These are phyloP conservation scores for Eucalyptus polybractea DNA, from an alignment of 345 rosid genomes.

Conservation along the genomic window DNA sequence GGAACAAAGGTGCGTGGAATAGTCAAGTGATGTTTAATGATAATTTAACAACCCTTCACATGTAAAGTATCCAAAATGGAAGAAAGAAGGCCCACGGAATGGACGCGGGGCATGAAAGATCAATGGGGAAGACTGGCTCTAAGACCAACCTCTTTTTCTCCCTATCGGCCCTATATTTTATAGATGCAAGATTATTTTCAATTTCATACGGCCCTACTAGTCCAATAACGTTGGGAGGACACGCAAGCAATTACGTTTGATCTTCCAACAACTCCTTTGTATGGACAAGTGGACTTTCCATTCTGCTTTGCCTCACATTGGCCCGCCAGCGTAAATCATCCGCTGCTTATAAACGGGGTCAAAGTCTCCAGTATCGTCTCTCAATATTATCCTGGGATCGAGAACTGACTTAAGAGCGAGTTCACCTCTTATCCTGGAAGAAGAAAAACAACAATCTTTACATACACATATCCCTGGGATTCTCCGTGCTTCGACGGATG, in stretches of 20 bases:
- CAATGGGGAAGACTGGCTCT: neutral
- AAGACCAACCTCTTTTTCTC: neutral
- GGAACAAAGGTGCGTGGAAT: neutral
- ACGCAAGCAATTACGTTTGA: neutral
- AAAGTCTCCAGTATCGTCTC: neutral
- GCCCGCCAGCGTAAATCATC: neutral
- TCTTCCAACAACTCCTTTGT: neutral
- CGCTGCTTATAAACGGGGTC: neutral
- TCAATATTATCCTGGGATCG: neutral
- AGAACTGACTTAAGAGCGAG: neutral
- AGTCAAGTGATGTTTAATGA: neutral
- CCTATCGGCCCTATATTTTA: neutral
- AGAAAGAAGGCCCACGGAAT: neutral
- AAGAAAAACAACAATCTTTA: neutral
- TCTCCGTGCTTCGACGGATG: conserved; percentile 16
- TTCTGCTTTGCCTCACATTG: neutral
- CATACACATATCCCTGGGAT: neutral
- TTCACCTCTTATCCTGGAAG: neutral
- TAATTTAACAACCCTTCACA: neutral
- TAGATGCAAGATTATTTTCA: neutral
- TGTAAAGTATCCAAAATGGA: neutral
- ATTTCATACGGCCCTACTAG: neutral
- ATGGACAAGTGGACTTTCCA: no score
- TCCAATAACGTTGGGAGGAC: neutral
- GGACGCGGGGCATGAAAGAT: neutral